Base-by-base conservation (phyloP, 176 grass and related monocot genomes). In the Oryza meyeriana region DNA sequence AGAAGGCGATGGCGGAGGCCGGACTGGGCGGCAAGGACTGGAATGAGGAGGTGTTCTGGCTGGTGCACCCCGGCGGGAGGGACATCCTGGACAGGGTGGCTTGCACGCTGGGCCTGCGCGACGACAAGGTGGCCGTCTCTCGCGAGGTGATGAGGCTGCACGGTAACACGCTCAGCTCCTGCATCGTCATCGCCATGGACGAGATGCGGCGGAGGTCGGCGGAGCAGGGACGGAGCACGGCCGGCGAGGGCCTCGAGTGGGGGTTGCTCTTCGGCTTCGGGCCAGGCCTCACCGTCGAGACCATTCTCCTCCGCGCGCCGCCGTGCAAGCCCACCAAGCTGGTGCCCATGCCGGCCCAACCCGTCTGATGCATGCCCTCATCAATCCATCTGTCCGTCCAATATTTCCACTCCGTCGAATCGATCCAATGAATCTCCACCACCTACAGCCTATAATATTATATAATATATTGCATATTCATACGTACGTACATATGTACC, bases 11-110 rank as follows among this genome's bases (percentile, higher is more conserved):
- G 22, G 3, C 20, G 61, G 7, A 25, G 12, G 29, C 22, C 12
- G 22, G 14, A 10, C 4, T 40, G 10, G 40, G 40, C 34, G 5
- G 7, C 10, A 44, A 28, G 5, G 86, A 94, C 31, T 76, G 77
- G 84, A 94, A 87, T 67, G 88, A 87, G 0, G 63, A 79, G 8
- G 61, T 94, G 33, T 94, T 91, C 76, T 94, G 89, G 89, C 68
- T 94, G 1, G 77, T 90, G 16, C 92, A 94, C 64, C 77, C 87
- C 0, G 92, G 92, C 24, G 92, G 92, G 1, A 77, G 81, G 1
- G 92, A 78, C 3, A 91, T 94, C 12, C 77, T 94, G 2, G 92
- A 91, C 77, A 74, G 84, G 31, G 81, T 91, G 5, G 87, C 82
- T 77, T 33, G 52, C 39, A 80, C 64, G 47, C 30, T 89, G 1